Evolutionary conservation across 2,329 filamentous ascomycete genomes (phyloP).

Genomic region (Nothophoma quercina): DNA sequence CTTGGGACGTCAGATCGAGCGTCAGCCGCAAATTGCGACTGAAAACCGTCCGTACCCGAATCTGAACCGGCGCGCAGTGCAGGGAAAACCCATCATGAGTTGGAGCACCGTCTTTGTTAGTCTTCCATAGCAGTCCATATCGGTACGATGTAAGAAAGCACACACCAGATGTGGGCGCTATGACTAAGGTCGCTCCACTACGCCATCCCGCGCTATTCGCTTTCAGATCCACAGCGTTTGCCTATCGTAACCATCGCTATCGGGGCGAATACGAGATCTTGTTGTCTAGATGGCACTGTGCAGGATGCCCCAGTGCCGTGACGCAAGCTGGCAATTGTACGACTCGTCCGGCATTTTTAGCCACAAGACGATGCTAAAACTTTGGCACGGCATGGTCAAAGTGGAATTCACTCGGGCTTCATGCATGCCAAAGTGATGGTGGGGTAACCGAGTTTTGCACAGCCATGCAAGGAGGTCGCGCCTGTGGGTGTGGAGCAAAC

Average conservation of each 20-base stretch:
- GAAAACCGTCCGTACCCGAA: background rate
- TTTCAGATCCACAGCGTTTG: slow-evolving; percentile 24
- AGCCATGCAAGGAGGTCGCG: slow-evolving; percentile 16
- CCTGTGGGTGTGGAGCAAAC: slow-evolving; percentile 27
- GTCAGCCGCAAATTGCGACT: slow-evolving; percentile 6
- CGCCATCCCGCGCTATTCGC: slow-evolving; percentile 19
- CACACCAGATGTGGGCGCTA: slow-evolving; percentile 12
- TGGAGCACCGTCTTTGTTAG: slow-evolving; percentile 20
- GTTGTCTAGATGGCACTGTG: slow-evolving; percentile 3
- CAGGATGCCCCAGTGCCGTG: background rate
- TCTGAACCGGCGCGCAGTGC: background rate
- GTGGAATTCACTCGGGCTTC: slow-evolving; percentile 1
- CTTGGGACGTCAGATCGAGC: slow-evolving; percentile 15
- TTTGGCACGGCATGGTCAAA: slow-evolving; percentile 2
- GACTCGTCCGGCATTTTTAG: background rate
- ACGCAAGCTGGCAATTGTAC: slow-evolving; percentile 9
- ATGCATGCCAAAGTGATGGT: slow-evolving; percentile 11
- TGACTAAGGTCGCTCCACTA: slow-evolving; percentile 20
- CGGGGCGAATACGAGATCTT: slow-evolving; percentile 8
- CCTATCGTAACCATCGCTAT: slow-evolving; percentile 16
- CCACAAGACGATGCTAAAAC: background rate
- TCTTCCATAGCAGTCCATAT: slow-evolving; percentile 15
- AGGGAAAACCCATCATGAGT: background rate
- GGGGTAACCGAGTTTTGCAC: slow-evolving; percentile 23
- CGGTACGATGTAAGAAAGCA: slow-evolving; percentile 10